Base-by-base conservation (phyloP, 441 rosid genomes). In the Sinapis alba region DNA sequence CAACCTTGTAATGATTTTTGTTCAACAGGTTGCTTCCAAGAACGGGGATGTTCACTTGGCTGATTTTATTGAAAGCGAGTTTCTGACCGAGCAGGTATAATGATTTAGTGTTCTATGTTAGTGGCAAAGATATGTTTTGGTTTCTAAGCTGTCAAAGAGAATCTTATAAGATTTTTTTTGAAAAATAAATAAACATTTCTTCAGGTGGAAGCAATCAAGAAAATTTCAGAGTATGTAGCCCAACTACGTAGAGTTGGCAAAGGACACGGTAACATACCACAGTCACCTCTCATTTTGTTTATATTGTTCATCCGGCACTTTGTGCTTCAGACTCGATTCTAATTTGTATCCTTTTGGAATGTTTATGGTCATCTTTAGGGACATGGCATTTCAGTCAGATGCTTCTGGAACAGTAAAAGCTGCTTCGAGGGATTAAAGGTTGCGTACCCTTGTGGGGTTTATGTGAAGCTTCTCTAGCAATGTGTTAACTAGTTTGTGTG, bases 191-290 rank as follows among this genome's bases (percentile, higher is more conserved):
- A 21, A 30, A 16, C 54, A 57, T 36, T 15, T 41, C 10, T 38
- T 6, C 62, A 88, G 93, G 88, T 86, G 32, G 93, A 86, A 74
- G 83, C 87, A 28, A 84, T 88, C 58, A 86, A 84, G 73, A 86
- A 83, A 68, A 83, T 88, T 34, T 71, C 93, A 10, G 93, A 86
- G 79, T 88, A 84, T 50, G 93, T 88, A 73, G 89, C 93, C 32
- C 90, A 88, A 78, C 83, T 88, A 68, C 82, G 93, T 79, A 84
- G 93, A 65, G 81, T 88, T 32, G 92, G 92, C 79, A 86, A 85
- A 74, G 92, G 92, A 78, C 89, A 88, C 50, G 92, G 92, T 88
- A 43, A 74, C 69, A 21, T 16, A 23, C 7, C 36, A 23, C 3
- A 16, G 9, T 15, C 23, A 1, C 12, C 30, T 36, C 15, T 38